Evolutionary conservation across 2,329 filamentous ascomycete genomes (phyloP).

Genomic region (Chaetoscypha palmicola): DNA sequence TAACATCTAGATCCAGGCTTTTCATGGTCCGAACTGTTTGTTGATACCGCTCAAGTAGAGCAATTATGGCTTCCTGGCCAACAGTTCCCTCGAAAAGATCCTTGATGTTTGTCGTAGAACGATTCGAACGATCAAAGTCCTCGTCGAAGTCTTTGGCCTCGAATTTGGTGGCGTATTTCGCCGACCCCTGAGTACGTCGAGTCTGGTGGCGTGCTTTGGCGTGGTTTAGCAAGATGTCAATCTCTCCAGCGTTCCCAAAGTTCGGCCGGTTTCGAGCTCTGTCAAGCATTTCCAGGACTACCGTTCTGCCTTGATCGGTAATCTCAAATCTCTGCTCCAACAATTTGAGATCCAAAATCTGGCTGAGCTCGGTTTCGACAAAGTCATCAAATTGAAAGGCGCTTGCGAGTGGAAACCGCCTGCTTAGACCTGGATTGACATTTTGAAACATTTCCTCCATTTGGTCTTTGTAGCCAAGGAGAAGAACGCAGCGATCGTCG

Average conservation of each 20-base stretch:
- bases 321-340: constrained; percentile 46
- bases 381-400: constrained; percentile 68
- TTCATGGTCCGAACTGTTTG: constrained; percentile 40
- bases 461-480: constrained; percentile 63
- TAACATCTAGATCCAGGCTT: constrained; percentile 40
- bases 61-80: constrained; percentile 44
- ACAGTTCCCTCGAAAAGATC: constrained; percentile 44
- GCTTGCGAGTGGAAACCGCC: constrained; percentile 56
- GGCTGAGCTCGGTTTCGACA: constrained; percentile 45
- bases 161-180: constrained; percentile 20
- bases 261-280: constrained; percentile 55
- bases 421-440: constrained; percentile 60
- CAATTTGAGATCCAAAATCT: constrained; percentile 59
- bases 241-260: constrained; percentile 68
- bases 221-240: constrained; percentile 60
- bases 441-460: constrained; percentile 70
- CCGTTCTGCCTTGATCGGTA: constrained; percentile 43
- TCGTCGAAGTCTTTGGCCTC: constrained; percentile 44
- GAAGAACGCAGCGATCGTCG: constrained; percentile 65
- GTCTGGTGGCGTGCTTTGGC: constrained; percentile 34
- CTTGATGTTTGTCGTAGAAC: constrained; percentile 35
- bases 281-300: constrained; percentile 52
- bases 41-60: constrained; percentile 42
- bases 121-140: constrained; percentile 40
- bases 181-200: constrained; percentile 17